Evolutionary conservation across 805 yeast species (phyloP).

Genomic region (Pichia eremophila): DNA sequence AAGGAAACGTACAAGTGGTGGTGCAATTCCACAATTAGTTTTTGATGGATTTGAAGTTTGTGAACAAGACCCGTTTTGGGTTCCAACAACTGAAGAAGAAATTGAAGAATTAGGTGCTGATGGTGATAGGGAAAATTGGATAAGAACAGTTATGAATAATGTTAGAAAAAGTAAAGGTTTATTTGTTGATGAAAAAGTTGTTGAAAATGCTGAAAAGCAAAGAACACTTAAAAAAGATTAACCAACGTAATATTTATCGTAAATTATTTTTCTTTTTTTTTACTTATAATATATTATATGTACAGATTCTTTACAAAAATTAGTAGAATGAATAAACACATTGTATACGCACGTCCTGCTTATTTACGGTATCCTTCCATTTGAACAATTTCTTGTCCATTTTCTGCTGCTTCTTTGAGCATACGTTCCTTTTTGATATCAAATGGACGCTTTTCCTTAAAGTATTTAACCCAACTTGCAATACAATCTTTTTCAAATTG

Average conservation of each 20-base stretch:
- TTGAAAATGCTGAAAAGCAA: slow-evolving; percentile 89
- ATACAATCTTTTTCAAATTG: slow-evolving; percentile 70
- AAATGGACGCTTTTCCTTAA: slow-evolving; percentile 79
- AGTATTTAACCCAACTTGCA: slow-evolving; percentile 79
- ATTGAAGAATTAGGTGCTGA: slow-evolving; percentile 86
- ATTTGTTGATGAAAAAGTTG: slow-evolving; percentile 81
- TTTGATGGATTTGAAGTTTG: slow-evolving; percentile 82
- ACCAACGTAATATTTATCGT: background rate
- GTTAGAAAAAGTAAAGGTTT: slow-evolving; percentile 84
- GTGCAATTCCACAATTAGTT: slow-evolving; percentile 92
- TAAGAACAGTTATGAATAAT: slow-evolving; percentile 73
- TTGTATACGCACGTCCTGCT: no score
- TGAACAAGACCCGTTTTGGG: slow-evolving; percentile 97
- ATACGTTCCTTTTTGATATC: slow-evolving; percentile 64
- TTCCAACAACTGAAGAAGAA: slow-evolving; percentile 95
- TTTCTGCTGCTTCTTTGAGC: slow-evolving; percentile 59
- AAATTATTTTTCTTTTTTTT: background rate
- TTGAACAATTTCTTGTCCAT: slow-evolving; percentile 40
- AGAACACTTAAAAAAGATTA: slow-evolving; percentile 71
- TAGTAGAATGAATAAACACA: no score
- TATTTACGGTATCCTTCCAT: slow-evolving; percentile 21
- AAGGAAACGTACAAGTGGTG: slow-evolving; percentile 88
- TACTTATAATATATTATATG: background rate
- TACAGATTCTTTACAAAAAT: no score
- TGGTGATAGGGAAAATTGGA: slow-evolving; percentile 77